Evolutionary conservation across 2,329 filamentous ascomycete species (phyloP).

Genomic region (Diaporthe sp.): DNA sequence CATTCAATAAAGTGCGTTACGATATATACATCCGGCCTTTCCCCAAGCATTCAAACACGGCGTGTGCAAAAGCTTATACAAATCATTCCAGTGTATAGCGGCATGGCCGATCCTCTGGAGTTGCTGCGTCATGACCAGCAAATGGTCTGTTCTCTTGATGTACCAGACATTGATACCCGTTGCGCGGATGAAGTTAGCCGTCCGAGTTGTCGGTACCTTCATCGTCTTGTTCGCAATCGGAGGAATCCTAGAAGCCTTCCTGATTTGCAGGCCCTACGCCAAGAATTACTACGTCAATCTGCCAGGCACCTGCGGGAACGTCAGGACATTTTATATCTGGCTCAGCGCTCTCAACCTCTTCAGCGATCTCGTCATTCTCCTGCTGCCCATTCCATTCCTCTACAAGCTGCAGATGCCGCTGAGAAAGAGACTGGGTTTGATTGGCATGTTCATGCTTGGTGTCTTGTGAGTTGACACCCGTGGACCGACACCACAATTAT

Average conservation of each 20-base stretch:
- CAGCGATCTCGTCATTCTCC: slow-evolving; percentile 3
- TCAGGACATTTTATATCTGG: slow-evolving; percentile 6
- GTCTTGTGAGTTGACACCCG: slow-evolving; percentile 7
- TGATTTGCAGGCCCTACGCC: slow-evolving; percentile 9
- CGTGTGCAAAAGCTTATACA: background rate
- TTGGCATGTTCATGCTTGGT: slow-evolving; percentile 16
- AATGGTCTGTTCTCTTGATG: slow-evolving; percentile 3
- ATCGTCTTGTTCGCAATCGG: slow-evolving; percentile 3
- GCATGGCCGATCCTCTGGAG: slow-evolving; percentile 19
- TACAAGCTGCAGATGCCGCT: slow-evolving; percentile 20
- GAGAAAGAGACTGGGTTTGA: slow-evolving; percentile 11
- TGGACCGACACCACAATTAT: background rate
- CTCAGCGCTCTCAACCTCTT: slow-evolving; percentile 10
- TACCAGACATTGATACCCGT: slow-evolving; percentile 5
- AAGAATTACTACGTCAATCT: slow-evolving; percentile 3
- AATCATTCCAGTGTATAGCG: background rate
- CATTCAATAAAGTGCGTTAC: background rate
- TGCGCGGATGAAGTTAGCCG: slow-evolving; percentile 10
- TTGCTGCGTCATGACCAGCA: slow-evolving; percentile 9
- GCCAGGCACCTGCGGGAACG: background rate
- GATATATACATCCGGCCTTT: background rate
- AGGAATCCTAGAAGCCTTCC: background rate
- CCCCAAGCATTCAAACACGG: background rate
- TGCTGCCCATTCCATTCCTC: slow-evolving; percentile 11
- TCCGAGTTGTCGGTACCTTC: slow-evolving; percentile 1